Evolutionary conservation across 2,329 filamentous ascomycete genomes (phyloP).

Genomic region (Harringtonia aguacate): DNA sequence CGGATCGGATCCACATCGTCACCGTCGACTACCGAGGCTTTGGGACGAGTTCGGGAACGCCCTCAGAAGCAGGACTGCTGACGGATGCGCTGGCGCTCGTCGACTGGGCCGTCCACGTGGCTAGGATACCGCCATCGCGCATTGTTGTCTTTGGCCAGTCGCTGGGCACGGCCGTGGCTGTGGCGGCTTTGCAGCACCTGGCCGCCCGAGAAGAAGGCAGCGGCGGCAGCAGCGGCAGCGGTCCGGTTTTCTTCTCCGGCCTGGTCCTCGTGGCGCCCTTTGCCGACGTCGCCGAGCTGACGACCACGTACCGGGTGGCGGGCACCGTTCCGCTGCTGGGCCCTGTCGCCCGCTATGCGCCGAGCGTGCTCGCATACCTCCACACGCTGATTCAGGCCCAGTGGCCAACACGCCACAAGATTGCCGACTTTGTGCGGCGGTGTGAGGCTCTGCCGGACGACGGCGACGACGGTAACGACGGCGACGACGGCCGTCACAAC

Average conservation of each 20-base stretch:
- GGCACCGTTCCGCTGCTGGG: slow-evolving; percentile 43
- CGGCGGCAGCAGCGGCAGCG: slow-evolving; percentile 12
- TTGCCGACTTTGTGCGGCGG: slow-evolving; percentile 31
- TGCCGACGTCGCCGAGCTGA: slow-evolving; percentile 39
- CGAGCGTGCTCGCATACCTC: slow-evolving; percentile 32
- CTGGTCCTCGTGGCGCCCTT: slow-evolving; percentile 47
- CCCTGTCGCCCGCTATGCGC: slow-evolving; percentile 34
- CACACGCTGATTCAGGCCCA: slow-evolving; percentile 33
- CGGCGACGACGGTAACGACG: too few relatives aligned
- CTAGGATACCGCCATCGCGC: slow-evolving; percentile 38
- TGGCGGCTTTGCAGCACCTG: slow-evolving; percentile 14
- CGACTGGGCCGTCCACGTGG: slow-evolving; percentile 41
- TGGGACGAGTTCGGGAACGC: slow-evolving; percentile 38
- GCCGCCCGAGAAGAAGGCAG: neutral
- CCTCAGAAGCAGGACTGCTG: slow-evolving; percentile 44
- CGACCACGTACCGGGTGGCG: slow-evolving; percentile 45
- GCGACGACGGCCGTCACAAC: too few relatives aligned
- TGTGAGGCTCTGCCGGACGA: slow-evolving; percentile 18
- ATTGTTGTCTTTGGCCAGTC: slow-evolving; percentile 52
- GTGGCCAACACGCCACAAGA: slow-evolving; percentile 38
- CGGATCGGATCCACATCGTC: slow-evolving; percentile 43
- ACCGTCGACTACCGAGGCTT: slow-evolving; percentile 54
- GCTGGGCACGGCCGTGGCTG: slow-evolving; percentile 38
- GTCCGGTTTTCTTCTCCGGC: slow-evolving; percentile 34
- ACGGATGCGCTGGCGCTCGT: slow-evolving; percentile 40